Evolutionary conservation across 805 yeast genomes (phyloP).

Genomic region (Teunomyces gatunensis): DNA sequence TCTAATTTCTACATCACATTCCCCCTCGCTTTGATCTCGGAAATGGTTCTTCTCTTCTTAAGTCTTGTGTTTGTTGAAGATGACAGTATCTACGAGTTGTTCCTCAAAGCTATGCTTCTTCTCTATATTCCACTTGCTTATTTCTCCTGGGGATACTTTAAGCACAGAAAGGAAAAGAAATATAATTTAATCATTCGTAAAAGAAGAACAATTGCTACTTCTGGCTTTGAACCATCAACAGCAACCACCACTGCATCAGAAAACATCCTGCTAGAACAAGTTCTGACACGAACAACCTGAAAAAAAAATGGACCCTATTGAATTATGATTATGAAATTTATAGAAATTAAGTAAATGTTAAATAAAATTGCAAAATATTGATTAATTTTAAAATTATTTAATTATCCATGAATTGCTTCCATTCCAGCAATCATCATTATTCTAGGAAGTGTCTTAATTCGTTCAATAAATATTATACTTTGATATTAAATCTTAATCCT

Average conservation of each 20-base stretch:
- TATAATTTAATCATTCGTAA: constrained; percentile 18
- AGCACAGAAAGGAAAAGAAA: constrained; percentile 15
- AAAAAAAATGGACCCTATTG: not conserved
- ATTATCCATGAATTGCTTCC: too few relatives aligned
- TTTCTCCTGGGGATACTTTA: constrained; percentile 32
- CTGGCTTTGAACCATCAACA: constrained; percentile 14
- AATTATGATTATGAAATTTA: too few relatives aligned
- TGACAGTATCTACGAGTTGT: constrained; percentile 20
- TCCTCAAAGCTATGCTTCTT: constrained; percentile 25
- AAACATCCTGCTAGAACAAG: not conserved
- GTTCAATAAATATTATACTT: constrained; percentile 8
- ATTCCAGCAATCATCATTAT: too few relatives aligned
- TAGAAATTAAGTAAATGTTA: not conserved
- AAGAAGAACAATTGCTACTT: not conserved
- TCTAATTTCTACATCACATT: constrained; percentile 32
- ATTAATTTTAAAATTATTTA: too few relatives aligned
- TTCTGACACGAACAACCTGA: not conserved
- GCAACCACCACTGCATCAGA: constrained; percentile 3
- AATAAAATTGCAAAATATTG: not conserved
- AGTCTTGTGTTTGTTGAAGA: constrained; percentile 31
- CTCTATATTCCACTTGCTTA: constrained; percentile 37
- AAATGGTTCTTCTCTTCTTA: constrained; percentile 34
- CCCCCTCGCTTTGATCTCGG: constrained; percentile 32
- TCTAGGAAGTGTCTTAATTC: not conserved
- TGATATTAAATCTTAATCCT: constrained; percentile 14